These are phyloP conservation scores for Mycena rosella DNA, from an alignment of 768 basidiomycete genomes.

Conservation along the genomic window DNA sequence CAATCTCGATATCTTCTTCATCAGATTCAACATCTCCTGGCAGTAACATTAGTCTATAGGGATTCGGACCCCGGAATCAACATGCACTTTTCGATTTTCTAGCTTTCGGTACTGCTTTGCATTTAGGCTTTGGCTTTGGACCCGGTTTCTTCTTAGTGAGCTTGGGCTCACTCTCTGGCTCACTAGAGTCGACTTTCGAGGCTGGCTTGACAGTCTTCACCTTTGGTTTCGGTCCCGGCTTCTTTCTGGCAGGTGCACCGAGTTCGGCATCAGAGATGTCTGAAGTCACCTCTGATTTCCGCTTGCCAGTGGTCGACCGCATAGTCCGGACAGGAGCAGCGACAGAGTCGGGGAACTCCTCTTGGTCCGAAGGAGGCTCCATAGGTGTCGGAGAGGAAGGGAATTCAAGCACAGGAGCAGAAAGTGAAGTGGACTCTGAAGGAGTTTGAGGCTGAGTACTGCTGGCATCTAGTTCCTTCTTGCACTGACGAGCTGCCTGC, in stretches of 20 bases:
- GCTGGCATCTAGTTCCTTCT: slow-evolving; percentile 11
- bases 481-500: slow-evolving; percentile 15
- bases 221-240: too few species aligned
- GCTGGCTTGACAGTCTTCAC: slow-evolving; percentile 10
- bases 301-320: slow-evolving; percentile 11
- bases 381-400: too few species aligned
- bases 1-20: slow-evolving; percentile 8
- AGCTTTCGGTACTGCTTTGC: slow-evolving; percentile 1
- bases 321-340: slow-evolving; percentile 1
- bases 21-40: slow-evolving; percentile 14
- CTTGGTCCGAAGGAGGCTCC: too few species aligned
- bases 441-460: slow-evolving; percentile 19
- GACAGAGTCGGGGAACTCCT: slow-evolving; percentile 3
- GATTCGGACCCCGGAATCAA: slow-evolving; percentile 8
- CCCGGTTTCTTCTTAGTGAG: slow-evolving; percentile 17
- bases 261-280: slow-evolving; percentile 18
- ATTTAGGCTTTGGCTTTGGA: slow-evolving; percentile 2
- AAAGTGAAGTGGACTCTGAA: neutral
- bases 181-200: slow-evolving; percentile 2
- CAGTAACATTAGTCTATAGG: neutral
- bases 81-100: slow-evolving; percentile 15
- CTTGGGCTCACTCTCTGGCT: slow-evolving; percentile 7
- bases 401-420: neutral
- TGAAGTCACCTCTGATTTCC: slow-evolving; percentile 20
- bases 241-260: slow-evolving; percentile 7